These are phyloP conservation scores for Neohortaea acidophila DNA, from an alignment of 495 filamentous ascomycete genomes.

Conservation along the genomic window DNA sequence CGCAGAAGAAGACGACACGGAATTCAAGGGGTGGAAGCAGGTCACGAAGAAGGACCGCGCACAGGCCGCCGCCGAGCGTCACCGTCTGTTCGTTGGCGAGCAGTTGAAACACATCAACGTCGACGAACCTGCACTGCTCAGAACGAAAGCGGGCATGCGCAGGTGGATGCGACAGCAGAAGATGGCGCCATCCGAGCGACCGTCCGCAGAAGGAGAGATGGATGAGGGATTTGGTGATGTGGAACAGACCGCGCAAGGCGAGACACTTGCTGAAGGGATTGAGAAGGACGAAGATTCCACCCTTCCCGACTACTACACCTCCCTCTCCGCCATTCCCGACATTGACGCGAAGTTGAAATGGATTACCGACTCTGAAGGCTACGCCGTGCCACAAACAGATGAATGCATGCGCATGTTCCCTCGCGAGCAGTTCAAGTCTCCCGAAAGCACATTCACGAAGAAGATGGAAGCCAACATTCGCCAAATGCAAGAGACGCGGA, in stretches of 20 bases:
- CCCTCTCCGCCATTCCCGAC: slow-evolving; percentile 72
- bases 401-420: slow-evolving; percentile 64
- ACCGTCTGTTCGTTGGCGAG: slow-evolving; percentile 70
- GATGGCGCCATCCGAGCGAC: slow-evolving; percentile 34
- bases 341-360: slow-evolving; percentile 59
- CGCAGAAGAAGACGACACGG: slow-evolving; percentile 60
- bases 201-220: slow-evolving; percentile 30
- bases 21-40: slow-evolving; percentile 97
- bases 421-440: slow-evolving; percentile 59
- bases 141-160: slow-evolving; percentile 64
- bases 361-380: slow-evolving; percentile 72
- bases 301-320: slow-evolving; percentile 87
- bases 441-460: slow-evolving; percentile 55
- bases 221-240: slow-evolving; percentile 30
- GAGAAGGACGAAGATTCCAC: slow-evolving; percentile 65
- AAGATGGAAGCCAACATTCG: slow-evolving; percentile 81
- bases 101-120: slow-evolving; percentile 73
- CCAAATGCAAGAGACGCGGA: slow-evolving; percentile 93
- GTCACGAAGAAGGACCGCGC: slow-evolving; percentile 94
- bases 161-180: slow-evolving; percentile 64
- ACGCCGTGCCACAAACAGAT: slow-evolving; percentile 70
- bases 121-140: slow-evolving; percentile 73
- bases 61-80: slow-evolving; percentile 61
- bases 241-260: slow-evolving; percentile 35
- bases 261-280: slow-evolving; percentile 82